Base-by-base conservation (phyloP, 2,329 filamentous ascomycete species). In the Trichophyton benhamiae region DNA sequence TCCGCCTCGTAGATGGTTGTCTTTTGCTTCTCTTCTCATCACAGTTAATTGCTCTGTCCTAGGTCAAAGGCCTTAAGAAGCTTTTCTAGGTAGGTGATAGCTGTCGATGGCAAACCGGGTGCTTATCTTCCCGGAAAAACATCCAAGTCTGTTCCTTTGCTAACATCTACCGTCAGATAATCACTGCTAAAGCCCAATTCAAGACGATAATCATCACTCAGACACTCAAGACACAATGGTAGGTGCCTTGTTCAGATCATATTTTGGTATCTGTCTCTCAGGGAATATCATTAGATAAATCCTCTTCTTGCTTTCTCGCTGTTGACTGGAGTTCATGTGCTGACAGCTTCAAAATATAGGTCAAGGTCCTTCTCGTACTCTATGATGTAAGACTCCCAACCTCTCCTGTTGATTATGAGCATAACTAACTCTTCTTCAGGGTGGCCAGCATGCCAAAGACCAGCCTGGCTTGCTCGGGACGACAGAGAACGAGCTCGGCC, bases 401-500 rank as follows among this genome's bases (percentile, higher is more conserved):
- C 13, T 30, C 9, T 30, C 3, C 22, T 30, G 0, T 13, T 49
- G 6, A 49, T 22, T 15, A 49, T 11, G 46, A 46, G 17, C 20
- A 44, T 58, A 55, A 20, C 58, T 60, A 59, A 59, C 42, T 44
- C 49, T 46, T 27, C 66, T 49, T 8, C 63, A 86, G 83, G 84
- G 91, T 75, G 83, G 85, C 74, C 80, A 90, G 80, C 90, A 96
- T 81, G 91, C 91, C 79, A 80, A 88, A 78, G 83, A 96, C 73
- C 90, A 95, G 75, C 91, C 91, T 66, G 84, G 83, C 71, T 83
- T 99, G 69, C 85, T 96, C 71, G 94, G 94, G 72, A 96, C 94
- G 66, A 96, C 91, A 57, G 90, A 99, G 83, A 97, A 97, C 77
- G 94, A 99, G 83, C 89, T 99, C 65, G 94, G 94, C 70, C 82